Percentiles rank a stretch among this genome's conserved stretches.
phyloP scores from a whole-genome alignment of 1,139 yeast species.

The Diutina ranongensis region DNA sequence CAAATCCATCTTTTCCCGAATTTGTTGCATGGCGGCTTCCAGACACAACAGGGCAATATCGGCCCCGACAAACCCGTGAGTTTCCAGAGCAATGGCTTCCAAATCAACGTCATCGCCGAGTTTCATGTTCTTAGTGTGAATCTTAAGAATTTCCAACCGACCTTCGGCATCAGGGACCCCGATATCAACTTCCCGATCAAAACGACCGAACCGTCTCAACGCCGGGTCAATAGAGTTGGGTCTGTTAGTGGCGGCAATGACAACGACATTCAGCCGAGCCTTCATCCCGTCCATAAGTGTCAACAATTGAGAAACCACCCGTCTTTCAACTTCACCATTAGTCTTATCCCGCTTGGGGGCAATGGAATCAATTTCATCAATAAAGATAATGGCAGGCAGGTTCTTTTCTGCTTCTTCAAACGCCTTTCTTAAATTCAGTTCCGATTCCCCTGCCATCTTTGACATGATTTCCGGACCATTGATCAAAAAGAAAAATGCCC shows the following conservation, averaged over 20 bases:
- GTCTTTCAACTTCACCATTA: conserved; percentile 93
- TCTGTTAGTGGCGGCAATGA: conserved; percentile 81
- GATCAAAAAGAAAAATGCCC: conserved; percentile 94
- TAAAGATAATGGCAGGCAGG: conserved; percentile 93
- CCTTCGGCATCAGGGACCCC: conserved; percentile 99
- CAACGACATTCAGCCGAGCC: conserved; percentile 94
- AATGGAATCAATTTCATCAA: conserved; percentile 96
- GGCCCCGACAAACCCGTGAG: conserved; percentile 99
- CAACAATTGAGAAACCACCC: conserved; percentile 94
- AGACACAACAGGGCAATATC: conserved; percentile 76
- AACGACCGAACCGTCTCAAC: conserved; percentile 95
- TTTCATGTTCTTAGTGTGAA: conserved; percentile 91
- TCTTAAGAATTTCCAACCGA: conserved; percentile 86
- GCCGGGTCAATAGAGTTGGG: conserved; percentile 99
- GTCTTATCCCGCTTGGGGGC: conserved; percentile 99
- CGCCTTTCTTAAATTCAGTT: conserved; percentile 92
- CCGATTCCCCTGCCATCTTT: conserved; percentile 99
- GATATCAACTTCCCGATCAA: conserved; percentile 97
- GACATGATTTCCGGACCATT: conserved; percentile 99
- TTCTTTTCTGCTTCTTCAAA: conserved; percentile 99
- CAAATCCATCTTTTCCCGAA: conserved; percentile 97
- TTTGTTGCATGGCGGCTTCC: conserved; percentile 92
- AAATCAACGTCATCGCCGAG: conserved; percentile 89
- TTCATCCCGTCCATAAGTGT: conserved; percentile 99
- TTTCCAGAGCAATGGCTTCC: conserved; percentile 66